phyloP scores from a whole-genome alignment of 2,329 filamentous ascomycete species.

The Microsporum canis region DNA sequence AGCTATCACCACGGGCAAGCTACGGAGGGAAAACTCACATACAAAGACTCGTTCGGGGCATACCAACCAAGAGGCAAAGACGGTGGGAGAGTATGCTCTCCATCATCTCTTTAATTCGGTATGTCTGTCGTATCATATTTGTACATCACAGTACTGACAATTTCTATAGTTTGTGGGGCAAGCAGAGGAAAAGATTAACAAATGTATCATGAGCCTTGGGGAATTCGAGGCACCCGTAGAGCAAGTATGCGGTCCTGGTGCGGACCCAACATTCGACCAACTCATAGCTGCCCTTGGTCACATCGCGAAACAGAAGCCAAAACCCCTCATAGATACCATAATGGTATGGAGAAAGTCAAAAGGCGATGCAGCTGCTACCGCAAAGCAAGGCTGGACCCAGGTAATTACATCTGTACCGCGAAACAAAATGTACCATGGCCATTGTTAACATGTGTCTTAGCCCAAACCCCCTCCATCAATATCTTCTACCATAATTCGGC shows the following conservation, averaged over 20 bases:
- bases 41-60: constrained; percentile 66
- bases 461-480: constrained; percentile 28
- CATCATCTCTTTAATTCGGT: constrained; percentile 92
- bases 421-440: background rate
- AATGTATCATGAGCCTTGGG: constrained; percentile 68
- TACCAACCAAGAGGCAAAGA: constrained; percentile 65
- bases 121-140: constrained; percentile 25
- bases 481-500: constrained; percentile 45
- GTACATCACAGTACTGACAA: background rate
- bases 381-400: constrained; percentile 35
- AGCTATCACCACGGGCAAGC: constrained; percentile 47
- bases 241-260: constrained; percentile 76
- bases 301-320: constrained; percentile 87
- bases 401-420: constrained; percentile 16
- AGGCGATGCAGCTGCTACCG: constrained; percentile 71
- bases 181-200: constrained; percentile 90
- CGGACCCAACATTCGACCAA: constrained; percentile 84
- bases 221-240: constrained; percentile 79
- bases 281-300: constrained; percentile 86
- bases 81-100: constrained; percentile 93
- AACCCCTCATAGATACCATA: constrained; percentile 88
- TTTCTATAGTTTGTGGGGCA: constrained; percentile 69
- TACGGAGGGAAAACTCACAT: constrained; percentile 57
- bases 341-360: constrained; percentile 98
- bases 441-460: constrained; percentile 12